A percentile compares a stretch with the other conserved stretches of the same genome.
phyloP scores from a whole-genome alignment of 371 early-diverging fungal genomes.

The Mucor plumbeus region DNA sequence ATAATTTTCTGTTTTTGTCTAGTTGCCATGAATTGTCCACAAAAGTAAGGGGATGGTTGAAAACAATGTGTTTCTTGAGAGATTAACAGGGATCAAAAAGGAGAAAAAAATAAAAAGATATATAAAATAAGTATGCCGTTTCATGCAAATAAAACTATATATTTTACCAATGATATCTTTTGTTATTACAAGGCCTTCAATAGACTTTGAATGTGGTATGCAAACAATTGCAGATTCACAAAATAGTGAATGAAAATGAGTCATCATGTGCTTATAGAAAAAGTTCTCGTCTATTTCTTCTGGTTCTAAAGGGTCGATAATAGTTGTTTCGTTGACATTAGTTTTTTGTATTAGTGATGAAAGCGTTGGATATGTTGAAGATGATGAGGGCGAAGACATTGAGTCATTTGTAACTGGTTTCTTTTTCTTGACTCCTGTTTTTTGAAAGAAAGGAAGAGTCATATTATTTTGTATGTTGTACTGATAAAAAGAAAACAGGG shows the following conservation, averaged over 20 bases:
- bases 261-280: slow-evolving; percentile 50
- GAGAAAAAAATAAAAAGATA: neutral
- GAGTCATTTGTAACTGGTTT: slow-evolving; percentile 19
- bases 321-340: neutral
- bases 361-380: slow-evolving; percentile 36
- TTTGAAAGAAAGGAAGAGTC: slow-evolving; percentile 42
- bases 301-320: slow-evolving; percentile 22
- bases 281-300: slow-evolving; percentile 59
- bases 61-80: slow-evolving; percentile 63
- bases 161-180: slow-evolving; percentile 61
- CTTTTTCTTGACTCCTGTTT: slow-evolving; percentile 40
- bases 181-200: slow-evolving; percentile 57
- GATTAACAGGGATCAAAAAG: neutral
- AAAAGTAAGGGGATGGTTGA: slow-evolving; percentile 64
- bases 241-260: slow-evolving; percentile 48
- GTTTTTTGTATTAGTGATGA: slow-evolving; percentile 42
- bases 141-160: neutral
- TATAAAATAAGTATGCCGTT: neutral
- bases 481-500: neutral
- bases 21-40: slow-evolving; percentile 59
- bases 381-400: neutral
- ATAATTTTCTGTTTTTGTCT: slow-evolving; percentile 59
- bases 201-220: slow-evolving; percentile 60
- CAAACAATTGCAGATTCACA: slow-evolving; percentile 58
- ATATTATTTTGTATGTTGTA: slow-evolving; percentile 1